Conservation (phyloP, 2,329 filamentous ascomycete species). For the Fusarium compactum region DNA sequence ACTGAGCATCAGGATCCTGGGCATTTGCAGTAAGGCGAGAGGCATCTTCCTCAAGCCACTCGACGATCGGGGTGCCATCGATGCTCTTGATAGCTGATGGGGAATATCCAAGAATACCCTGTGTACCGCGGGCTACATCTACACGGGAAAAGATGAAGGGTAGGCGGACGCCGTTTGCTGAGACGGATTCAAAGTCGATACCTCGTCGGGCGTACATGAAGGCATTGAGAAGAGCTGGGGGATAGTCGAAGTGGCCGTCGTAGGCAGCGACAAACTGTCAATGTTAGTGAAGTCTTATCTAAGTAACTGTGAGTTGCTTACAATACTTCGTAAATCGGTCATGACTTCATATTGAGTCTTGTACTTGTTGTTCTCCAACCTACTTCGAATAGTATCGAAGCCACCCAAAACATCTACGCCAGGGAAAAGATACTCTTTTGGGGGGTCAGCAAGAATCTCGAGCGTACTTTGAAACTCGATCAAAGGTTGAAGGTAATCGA, state of each 20-base stretch:
- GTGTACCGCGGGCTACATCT: constrained; percentile 33
- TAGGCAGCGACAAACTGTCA: constrained; percentile 38
- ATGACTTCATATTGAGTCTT: constrained; percentile 43
- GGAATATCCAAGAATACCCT: constrained; percentile 31
- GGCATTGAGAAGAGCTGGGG: constrained; percentile 39
- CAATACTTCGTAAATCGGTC: constrained; percentile 41
- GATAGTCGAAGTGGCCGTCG: constrained; percentile 45
- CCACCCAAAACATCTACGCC: constrained; percentile 43
- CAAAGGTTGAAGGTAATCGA: constrained; percentile 40
- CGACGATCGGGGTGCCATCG: constrained; percentile 33
- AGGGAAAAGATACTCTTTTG: constrained; percentile 40
- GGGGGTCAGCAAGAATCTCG: constrained; percentile 41
- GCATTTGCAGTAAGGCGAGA: constrained; percentile 16
- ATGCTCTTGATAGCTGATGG: constrained; percentile 43
- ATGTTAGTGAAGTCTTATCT: not conserved
- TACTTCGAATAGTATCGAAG: constrained; percentile 30
- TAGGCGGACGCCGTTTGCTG: constrained; percentile 26
- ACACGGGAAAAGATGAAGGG: constrained; percentile 39
- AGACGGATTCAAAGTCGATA: constrained; percentile 36
- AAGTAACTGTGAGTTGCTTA: not conserved
- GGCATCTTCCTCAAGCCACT: constrained; percentile 45
- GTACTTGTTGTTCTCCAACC: constrained; percentile 35
- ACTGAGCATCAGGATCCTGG: constrained; percentile 46
- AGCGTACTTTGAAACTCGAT: constrained; percentile 43
- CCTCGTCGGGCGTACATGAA: constrained; percentile 33